phyloP scores from a whole-genome alignment of 75 land plant genomes.

The Pinus taeda region DNA sequence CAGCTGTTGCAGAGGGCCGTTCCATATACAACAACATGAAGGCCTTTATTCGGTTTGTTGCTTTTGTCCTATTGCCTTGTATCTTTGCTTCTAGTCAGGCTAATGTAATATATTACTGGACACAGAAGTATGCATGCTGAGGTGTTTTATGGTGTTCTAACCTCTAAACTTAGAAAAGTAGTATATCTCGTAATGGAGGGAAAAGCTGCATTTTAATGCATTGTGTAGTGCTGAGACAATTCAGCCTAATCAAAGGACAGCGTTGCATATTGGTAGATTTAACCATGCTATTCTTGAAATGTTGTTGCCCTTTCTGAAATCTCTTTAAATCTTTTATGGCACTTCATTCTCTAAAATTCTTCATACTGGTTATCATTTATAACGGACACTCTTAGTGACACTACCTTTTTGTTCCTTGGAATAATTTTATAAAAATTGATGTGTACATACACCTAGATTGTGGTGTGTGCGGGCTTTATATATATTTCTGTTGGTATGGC shows the following conservation, averaged over 20 bases:
- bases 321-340: background rate
- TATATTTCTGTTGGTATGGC: too few species aligned
- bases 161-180: background rate
- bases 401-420: too few species aligned
- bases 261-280: background rate
- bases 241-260: background rate
- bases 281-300: background rate
- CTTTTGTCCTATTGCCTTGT: background rate
- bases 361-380: too few species aligned
- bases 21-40: conserved; percentile 96
- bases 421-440: too few species aligned
- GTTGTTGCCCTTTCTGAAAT: background rate
- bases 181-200: background rate
- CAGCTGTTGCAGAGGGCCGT: conserved; percentile 88
- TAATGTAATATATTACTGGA: background rate
- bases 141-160: background rate
- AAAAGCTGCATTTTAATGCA: background rate
- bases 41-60: conserved; percentile 78
- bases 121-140: background rate
- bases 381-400: too few species aligned
- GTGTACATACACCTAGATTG: too few species aligned
- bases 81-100: background rate
- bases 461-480: too few species aligned
- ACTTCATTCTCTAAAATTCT: too few species aligned
- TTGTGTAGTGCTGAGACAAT: background rate